Evolutionary conservation across 345 rosid genomes (phyloP).

Genomic region (Salix viminalis): DNA sequence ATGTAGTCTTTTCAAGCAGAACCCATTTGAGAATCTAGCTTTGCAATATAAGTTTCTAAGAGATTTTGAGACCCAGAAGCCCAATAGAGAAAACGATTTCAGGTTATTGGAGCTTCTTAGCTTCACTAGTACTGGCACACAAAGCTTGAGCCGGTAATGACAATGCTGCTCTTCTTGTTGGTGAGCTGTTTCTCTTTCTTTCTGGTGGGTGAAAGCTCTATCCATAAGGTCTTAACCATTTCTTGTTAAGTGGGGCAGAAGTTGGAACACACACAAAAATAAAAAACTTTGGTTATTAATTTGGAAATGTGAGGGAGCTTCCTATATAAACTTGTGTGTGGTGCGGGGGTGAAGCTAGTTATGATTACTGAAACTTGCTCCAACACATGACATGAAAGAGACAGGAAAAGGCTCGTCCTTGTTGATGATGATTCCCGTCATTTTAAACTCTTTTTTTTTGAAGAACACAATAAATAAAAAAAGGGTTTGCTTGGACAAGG

Average conservation of each 20-base stretch:
- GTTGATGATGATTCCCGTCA: not conserved
- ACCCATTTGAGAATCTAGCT: slow-evolving; percentile 33
- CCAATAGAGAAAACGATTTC: slow-evolving; percentile 19
- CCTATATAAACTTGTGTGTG: not conserved
- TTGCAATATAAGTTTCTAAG: slow-evolving; percentile 28
- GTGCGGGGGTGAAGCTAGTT: slow-evolving; percentile 10
- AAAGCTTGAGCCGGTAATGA: slow-evolving; percentile 30
- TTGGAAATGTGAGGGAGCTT: not conserved
- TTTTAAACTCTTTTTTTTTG: not conserved
- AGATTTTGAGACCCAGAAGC: slow-evolving; percentile 42
- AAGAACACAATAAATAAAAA: slow-evolving; percentile 11
- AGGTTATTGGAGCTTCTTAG: slow-evolving; percentile 12
- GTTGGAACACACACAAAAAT: slow-evolving; percentile 5
- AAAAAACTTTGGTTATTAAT: not conserved
- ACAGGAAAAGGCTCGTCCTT: slow-evolving; percentile 22
- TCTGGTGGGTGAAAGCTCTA: slow-evolving; percentile 43
- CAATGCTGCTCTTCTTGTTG: slow-evolving; percentile 16
- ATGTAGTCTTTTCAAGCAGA: slow-evolving; percentile 30
- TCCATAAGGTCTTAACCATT: slow-evolving; percentile 46
- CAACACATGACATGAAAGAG: slow-evolving; percentile 35
- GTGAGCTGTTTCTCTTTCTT: slow-evolving; percentile 33
- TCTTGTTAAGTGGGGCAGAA: slow-evolving; percentile 23
- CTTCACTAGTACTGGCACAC: slow-evolving; percentile 31
- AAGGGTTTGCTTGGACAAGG: slow-evolving; percentile 19
- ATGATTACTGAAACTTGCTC: slow-evolving; percentile 43